Conservation (phyloP, 192 early-diverging fungal species). For the Thamnidium elegans region DNA sequence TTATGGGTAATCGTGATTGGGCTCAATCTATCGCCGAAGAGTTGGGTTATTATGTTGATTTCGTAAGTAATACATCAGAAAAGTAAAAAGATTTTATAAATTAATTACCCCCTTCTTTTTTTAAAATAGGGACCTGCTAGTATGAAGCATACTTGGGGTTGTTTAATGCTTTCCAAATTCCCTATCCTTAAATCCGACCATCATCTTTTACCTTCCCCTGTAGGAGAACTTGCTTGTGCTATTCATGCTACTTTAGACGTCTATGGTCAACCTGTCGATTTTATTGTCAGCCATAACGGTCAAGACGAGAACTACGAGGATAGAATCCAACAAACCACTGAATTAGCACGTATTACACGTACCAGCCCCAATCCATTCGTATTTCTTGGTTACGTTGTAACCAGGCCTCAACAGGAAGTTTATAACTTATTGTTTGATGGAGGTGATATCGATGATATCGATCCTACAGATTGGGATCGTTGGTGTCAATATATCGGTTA, state of each 20-base stretch:
- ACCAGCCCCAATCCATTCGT: conserved; percentile 72
- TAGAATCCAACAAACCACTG: conserved; percentile 71
- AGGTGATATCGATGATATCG: conserved; percentile 73
- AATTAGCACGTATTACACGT: conserved; percentile 75
- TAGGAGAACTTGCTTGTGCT: conserved; percentile 79
- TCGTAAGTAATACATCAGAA: conserved; percentile 33
- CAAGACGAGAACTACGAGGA: conserved; percentile 77
- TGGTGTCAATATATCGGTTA: conserved; percentile 86
- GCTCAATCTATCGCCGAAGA: conserved; percentile 76
- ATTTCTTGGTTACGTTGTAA: conserved; percentile 81
- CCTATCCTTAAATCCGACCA: conserved; percentile 73
- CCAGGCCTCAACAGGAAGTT: conserved; percentile 58
- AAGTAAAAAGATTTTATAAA: neutral
- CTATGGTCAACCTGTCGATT: conserved; percentile 73
- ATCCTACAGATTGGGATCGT: conserved; percentile 70
- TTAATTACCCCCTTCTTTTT: neutral
- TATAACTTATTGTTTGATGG: conserved; percentile 64
- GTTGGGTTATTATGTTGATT: conserved; percentile 75
- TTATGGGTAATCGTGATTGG: conserved; percentile 84
- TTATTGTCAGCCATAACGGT: conserved; percentile 81
- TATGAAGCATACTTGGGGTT: conserved; percentile 86
- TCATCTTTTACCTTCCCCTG: conserved; percentile 76
- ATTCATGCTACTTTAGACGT: conserved; percentile 86
- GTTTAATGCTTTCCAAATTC: conserved; percentile 81
- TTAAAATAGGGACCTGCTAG: conserved; percentile 63